Evolutionary conservation across 1,139 yeast species (phyloP), one percentile per base, ranked within the genome.

Genomic region (Yamadazyma conglobata): DNA sequence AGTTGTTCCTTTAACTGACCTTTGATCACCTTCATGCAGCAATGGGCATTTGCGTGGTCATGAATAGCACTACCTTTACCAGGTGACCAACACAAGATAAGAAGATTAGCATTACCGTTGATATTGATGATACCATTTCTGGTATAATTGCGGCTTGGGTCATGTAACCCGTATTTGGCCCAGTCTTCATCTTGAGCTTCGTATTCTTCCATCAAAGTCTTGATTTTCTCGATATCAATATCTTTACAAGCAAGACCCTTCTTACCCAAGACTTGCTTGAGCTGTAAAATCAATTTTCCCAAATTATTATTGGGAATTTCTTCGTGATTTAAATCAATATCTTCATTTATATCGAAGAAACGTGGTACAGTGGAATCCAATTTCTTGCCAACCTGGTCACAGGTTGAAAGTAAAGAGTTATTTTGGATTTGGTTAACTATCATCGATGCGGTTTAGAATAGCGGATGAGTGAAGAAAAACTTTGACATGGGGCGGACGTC

Each of bases 31-130:
- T 82, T 82, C 73, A 76, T 73, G 40, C 75, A 70, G 46, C 80
- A 76, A 51, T 83, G 89, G 11, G 89, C 88, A 37, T 76, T 70
- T 19, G 89, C 86, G 46, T 82, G 91, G 54, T 80, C 88, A 50
- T 83, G 91, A 39, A 82, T 77, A 28, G 79, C 71, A 24, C 85
- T 77, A 15, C 78, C 65, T 46, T 68, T 66, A n/a, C 76, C 76
- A 0, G 88, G 88, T 34, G 73, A 70, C 91, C 91, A 83, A 17
- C 81, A 87, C 32, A 82, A 56, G 10, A 82, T 58, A 29, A 83
- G 64, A 39, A 82, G 59, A 48, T 81, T 80, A 28, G 87, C 89
- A 54, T 79, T 79, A 19, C 74, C 72, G 51, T 79, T 78, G 48
- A 79, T 73, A 48, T 79, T 74, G 39, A 76, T 75, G 15, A 81